Evolutionary conservation across 2,329 filamentous ascomycete genomes (phyloP).

Genomic region (Colletotrichum gloeosporioides): DNA sequence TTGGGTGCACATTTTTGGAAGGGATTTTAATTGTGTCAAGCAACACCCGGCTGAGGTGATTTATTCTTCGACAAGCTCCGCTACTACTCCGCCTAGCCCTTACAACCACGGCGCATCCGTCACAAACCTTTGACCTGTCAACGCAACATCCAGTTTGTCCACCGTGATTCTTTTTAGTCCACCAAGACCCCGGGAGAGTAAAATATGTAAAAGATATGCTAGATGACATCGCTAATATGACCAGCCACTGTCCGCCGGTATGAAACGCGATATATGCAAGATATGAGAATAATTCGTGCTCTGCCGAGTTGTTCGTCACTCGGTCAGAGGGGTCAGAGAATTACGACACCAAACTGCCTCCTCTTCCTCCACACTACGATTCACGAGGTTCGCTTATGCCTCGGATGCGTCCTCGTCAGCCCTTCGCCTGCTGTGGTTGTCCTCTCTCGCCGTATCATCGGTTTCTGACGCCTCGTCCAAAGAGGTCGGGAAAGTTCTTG

Average conservation of each 20-base stretch:
- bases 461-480: conserved; percentile 18
- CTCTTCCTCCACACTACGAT: background rate
- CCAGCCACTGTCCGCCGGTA: background rate
- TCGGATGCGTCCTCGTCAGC: background rate
- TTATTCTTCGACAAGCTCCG: background rate
- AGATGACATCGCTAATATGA: background rate
- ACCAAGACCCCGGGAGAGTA: background rate
- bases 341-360: background rate
- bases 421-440: background rate
- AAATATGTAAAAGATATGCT: background rate
- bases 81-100: background rate
- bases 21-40: background rate
- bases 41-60: background rate
- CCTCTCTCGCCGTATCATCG: conserved; percentile 18
- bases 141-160: background rate
- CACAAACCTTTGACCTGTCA: background rate
- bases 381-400: background rate
- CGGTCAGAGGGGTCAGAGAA: background rate
- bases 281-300: conserved; percentile 14
- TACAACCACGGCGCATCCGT: background rate
- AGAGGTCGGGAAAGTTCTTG: background rate
- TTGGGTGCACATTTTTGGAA: background rate
- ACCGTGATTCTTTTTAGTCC: background rate
- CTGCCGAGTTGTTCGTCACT: conserved; percentile 10
- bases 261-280: conserved; percentile 5